Percentiles rank a stretch among this genome's conserved stretches.
These are phyloP conservation scores for Microdochium nivale DNA, from an alignment of 2,329 filamentous ascomycete genomes.

Conservation along the genomic window DNA sequence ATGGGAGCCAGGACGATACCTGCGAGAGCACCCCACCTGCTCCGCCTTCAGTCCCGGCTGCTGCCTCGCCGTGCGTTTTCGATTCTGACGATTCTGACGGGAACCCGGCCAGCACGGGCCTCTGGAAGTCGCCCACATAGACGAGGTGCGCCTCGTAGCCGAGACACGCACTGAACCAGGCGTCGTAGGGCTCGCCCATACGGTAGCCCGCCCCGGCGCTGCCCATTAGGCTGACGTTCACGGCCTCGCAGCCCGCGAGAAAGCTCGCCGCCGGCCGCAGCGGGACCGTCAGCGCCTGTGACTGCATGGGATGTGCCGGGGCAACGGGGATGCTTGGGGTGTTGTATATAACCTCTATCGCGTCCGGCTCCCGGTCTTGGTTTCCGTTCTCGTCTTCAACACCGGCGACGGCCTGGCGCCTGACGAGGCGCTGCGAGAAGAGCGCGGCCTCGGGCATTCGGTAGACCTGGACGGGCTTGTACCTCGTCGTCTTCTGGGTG, in stretches of 20 bases:
- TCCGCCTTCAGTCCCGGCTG: slow-evolving; percentile 7
- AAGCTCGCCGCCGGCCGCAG: background rate
- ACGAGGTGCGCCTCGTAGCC: slow-evolving; percentile 53
- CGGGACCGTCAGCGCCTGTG: slow-evolving; percentile 28
- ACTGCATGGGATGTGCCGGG: slow-evolving; percentile 15
- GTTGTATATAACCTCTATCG: slow-evolving; percentile 33
- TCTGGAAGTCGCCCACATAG: slow-evolving; percentile 54
- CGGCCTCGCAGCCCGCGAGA: slow-evolving; percentile 27
- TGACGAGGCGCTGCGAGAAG: slow-evolving; percentile 29
- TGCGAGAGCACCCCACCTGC: background rate
- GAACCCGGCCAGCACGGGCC: slow-evolving; percentile 54
- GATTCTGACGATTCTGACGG: slow-evolving; percentile 18
- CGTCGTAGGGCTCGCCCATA: slow-evolving; percentile 51
- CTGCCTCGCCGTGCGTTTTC: slow-evolving; percentile 8
- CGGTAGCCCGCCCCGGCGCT: slow-evolving; percentile 51
- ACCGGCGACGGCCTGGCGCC: background rate
- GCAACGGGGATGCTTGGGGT: background rate
- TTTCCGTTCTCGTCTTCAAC: slow-evolving; percentile 6
- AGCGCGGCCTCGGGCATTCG: slow-evolving; percentile 51
- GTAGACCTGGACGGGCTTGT: slow-evolving; percentile 44
- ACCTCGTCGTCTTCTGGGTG: slow-evolving; percentile 1
- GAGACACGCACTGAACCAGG: slow-evolving; percentile 61
- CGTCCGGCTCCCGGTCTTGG: slow-evolving; percentile 37
- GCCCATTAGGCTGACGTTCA: slow-evolving; percentile 50
- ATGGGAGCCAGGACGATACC: slow-evolving; percentile 22